Conservation (phyloP, 2,329 filamentous ascomycete genomes). For the Fusarium tjaetaba region DNA sequence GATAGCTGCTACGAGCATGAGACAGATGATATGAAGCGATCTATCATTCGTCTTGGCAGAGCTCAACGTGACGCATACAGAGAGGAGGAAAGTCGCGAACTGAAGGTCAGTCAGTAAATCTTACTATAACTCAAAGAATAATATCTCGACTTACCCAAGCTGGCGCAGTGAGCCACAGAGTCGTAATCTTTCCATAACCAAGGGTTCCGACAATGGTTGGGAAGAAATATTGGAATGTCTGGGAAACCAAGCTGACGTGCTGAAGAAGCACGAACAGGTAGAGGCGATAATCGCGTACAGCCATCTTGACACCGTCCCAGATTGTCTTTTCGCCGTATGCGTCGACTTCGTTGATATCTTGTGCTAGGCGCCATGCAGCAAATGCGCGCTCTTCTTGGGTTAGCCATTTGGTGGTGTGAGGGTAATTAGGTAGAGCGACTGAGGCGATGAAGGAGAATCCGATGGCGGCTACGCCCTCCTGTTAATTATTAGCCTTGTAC, state of each 20-base stretch:
- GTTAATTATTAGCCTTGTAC: neutral
- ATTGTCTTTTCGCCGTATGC: slow-evolving; percentile 49
- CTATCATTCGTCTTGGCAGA: slow-evolving; percentile 64
- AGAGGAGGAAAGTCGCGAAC: slow-evolving; percentile 63
- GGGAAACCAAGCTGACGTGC: slow-evolving; percentile 60
- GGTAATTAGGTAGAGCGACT: slow-evolving; percentile 62
- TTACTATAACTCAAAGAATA: too few species aligned
- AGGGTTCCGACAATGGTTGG: slow-evolving; percentile 71
- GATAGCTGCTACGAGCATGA: slow-evolving; percentile 61
- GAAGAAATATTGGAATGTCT: slow-evolving; percentile 73
- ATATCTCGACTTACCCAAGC: slow-evolving; percentile 57
- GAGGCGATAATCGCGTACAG: slow-evolving; percentile 59
- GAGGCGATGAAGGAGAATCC: slow-evolving; percentile 47
- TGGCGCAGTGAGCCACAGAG: slow-evolving; percentile 66
- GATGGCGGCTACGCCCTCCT: slow-evolving; percentile 55
- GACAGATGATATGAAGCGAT: slow-evolving; percentile 63
- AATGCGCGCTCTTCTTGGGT: slow-evolving; percentile 60
- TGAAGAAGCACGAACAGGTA: slow-evolving; percentile 66
- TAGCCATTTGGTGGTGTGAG: slow-evolving; percentile 63
- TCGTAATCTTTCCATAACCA: slow-evolving; percentile 63
- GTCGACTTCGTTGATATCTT: slow-evolving; percentile 60
- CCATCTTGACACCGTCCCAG: slow-evolving; percentile 58
- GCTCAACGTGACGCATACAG: slow-evolving; percentile 63
- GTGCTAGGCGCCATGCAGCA: slow-evolving; percentile 61
- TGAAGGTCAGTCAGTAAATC: too few species aligned